Evolutionary conservation across 805 yeast species (phyloP).

Genomic region (Tetrapisispora taiwanensis): DNA sequence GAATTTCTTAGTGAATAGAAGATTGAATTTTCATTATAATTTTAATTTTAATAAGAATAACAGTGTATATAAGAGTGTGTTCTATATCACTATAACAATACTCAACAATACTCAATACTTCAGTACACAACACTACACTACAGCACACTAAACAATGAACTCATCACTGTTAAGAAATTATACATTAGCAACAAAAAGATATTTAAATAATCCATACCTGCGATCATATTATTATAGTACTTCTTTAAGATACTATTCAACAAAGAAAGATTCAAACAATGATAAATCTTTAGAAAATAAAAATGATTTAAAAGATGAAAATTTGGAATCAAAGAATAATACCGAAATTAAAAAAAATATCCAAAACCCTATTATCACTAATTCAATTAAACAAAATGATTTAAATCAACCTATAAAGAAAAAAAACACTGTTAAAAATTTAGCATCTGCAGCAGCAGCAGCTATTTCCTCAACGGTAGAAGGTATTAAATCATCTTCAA

Average conservation of each 20-base stretch:
- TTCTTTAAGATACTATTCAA: neutral
- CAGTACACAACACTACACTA: too few species aligned
- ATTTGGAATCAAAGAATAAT: too few species aligned
- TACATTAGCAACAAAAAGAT: neutral
- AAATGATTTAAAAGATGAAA: too few species aligned
- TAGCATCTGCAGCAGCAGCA: slow-evolving; percentile 2
- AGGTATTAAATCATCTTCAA: slow-evolving; percentile 1
- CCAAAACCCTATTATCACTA: neutral
- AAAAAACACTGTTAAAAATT: neutral
- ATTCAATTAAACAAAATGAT: too few species aligned
- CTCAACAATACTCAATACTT: too few species aligned
- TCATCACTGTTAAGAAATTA: neutral
- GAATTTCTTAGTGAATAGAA: too few species aligned
- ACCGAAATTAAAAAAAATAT: neutral
- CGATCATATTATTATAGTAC: neutral
- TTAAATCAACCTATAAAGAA: neutral
- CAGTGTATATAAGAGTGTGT: too few species aligned
- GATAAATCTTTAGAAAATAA: neutral
- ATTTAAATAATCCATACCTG: neutral
- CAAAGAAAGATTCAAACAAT: neutral
- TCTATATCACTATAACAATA: too few species aligned
- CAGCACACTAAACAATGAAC: neutral
- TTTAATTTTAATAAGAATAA: too few species aligned
- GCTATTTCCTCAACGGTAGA: slow-evolving; percentile 1
- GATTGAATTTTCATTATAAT: too few species aligned